A percentile compares a stretch with the other conserved stretches of the same genome.
Evolutionary conservation across 805 yeast species (phyloP).

Genomic region (Candida incommunis): DNA sequence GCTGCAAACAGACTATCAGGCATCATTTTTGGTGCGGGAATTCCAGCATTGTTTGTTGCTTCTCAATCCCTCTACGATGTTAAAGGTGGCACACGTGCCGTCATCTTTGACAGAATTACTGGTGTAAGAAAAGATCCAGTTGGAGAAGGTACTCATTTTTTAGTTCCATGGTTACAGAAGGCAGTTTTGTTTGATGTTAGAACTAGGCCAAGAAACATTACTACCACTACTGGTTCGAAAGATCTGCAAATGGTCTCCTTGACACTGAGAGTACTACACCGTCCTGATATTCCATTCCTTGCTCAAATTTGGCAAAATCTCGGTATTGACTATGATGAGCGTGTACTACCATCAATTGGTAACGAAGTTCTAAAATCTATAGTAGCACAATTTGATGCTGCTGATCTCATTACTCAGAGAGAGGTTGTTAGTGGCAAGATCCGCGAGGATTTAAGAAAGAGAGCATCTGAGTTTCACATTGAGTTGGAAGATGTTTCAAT

Average conservation of each 20-base stretch:
- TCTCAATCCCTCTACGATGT: constrained; percentile 88
- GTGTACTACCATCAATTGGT: constrained; percentile 85
- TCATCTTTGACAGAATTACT: constrained; percentile 76
- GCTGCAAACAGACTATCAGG: not conserved
- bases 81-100: constrained; percentile 91
- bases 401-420: constrained; percentile 93
- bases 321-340: constrained; percentile 89
- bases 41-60: constrained; percentile 38
- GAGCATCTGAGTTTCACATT: constrained; percentile 84
- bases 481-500: constrained; percentile 92
- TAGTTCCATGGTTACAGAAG: constrained; percentile 90
- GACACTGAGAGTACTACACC: constrained; percentile 82
- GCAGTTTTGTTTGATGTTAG: constrained; percentile 86
- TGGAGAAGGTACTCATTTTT: constrained; percentile 95
- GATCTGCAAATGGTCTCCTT: constrained; percentile 92
- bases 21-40: constrained; percentile 25
- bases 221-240: constrained; percentile 92
- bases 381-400: constrained; percentile 91
- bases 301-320: constrained; percentile 82
- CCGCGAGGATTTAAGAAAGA: constrained; percentile 65
- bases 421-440: constrained; percentile 85
- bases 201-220: constrained; percentile 83
- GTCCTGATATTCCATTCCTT: constrained; percentile 76
- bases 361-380: constrained; percentile 81
- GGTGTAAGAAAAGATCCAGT: constrained; percentile 84